phyloP scores from a whole-genome alignment of 2,329 filamentous ascomycete genomes.

The Talaromyces sp. region DNA sequence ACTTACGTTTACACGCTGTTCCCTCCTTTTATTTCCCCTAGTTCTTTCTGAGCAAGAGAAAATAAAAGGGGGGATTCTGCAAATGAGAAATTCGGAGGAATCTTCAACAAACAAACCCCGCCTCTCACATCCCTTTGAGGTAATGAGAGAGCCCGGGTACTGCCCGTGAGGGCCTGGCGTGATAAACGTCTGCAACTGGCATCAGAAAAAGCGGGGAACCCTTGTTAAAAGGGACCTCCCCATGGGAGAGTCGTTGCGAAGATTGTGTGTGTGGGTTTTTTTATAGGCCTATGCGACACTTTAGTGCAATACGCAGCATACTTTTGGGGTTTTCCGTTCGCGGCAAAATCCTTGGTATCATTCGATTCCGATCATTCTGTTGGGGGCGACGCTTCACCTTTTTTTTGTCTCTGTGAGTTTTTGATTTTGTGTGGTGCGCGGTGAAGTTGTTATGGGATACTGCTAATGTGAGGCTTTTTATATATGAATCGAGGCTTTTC shows the following conservation, averaged over 20 bases:
- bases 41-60: neutral
- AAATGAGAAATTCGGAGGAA: slow-evolving; percentile 99
- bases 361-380: slow-evolving; percentile 93
- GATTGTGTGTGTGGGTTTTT: slow-evolving; percentile 63
- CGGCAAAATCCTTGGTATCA: slow-evolving; percentile 47
- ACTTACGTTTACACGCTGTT: slow-evolving; percentile 18
- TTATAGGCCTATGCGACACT: slow-evolving; percentile 54
- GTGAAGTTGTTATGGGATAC: slow-evolving; percentile 7
- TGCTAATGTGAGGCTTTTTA: slow-evolving; percentile 7
- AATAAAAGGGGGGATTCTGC: slow-evolving; percentile 39
- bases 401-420: slow-evolving; percentile 47
- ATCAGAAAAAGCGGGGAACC: slow-evolving; percentile 81
- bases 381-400: slow-evolving; percentile 66
- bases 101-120: slow-evolving; percentile 57
- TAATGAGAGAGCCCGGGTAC: slow-evolving; percentile 35
- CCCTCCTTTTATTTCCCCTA: slow-evolving; percentile 10
- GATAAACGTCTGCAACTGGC: slow-evolving; percentile 72
- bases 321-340: slow-evolving; percentile 29
- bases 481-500: neutral
- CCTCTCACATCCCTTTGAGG: slow-evolving; percentile 14
- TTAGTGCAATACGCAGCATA: slow-evolving; percentile 95
- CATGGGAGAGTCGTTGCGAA: slow-evolving; percentile 93
- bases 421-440: slow-evolving; percentile 11
- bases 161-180: slow-evolving; percentile 85
- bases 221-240: slow-evolving; percentile 33